Percentiles rank a stretch among this genome's conserved stretches.
Evolutionary conservation across 2,329 filamentous ascomycete genomes (phyloP).

Genomic region (Botrytis squamosa): DNA sequence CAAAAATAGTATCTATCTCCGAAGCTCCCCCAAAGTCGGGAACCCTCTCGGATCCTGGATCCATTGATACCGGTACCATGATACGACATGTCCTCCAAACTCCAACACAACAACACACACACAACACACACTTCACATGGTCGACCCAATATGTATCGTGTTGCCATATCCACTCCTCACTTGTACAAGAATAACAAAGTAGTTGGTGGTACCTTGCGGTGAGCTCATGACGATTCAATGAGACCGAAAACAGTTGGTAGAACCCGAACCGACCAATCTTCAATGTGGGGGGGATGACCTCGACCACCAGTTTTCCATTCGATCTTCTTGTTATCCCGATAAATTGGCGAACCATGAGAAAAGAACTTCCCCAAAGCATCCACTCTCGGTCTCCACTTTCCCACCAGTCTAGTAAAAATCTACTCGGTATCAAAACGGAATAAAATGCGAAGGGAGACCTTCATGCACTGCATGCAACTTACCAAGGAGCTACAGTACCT

Average conservation of each 20-base stretch:
- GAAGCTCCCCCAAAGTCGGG: constrained; percentile 2
- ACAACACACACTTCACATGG: constrained; percentile 8
- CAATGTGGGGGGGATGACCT: constrained; percentile 1
- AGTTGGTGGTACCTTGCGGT: constrained; percentile 5
- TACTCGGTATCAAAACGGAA: constrained; percentile 14
- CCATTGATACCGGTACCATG: not conserved
- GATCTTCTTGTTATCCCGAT: constrained; percentile 11
- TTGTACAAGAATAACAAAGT: not conserved
- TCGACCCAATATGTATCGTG: not conserved
- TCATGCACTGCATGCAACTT: not conserved
- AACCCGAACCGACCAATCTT: constrained; percentile 1
- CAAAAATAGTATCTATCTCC: not conserved
- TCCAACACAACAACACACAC: not conserved
- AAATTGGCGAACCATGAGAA: constrained; percentile 5
- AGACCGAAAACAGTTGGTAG: constrained; percentile 4
- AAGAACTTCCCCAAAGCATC: not conserved
- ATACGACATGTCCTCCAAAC: constrained; percentile 2
- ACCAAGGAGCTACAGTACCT: not conserved
- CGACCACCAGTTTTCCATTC: constrained; percentile 2
- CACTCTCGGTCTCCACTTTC: constrained; percentile 9
- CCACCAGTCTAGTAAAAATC: not conserved
- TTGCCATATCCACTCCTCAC: constrained; percentile 1
- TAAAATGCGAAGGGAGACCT: not conserved
- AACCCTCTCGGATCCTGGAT: not conserved
- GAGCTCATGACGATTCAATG: constrained; percentile 13